These are phyloP conservation scores for Marasmius tenuissimus DNA, from an alignment of 1,284 basidiomycete genomes.

Conservation along the genomic window DNA sequence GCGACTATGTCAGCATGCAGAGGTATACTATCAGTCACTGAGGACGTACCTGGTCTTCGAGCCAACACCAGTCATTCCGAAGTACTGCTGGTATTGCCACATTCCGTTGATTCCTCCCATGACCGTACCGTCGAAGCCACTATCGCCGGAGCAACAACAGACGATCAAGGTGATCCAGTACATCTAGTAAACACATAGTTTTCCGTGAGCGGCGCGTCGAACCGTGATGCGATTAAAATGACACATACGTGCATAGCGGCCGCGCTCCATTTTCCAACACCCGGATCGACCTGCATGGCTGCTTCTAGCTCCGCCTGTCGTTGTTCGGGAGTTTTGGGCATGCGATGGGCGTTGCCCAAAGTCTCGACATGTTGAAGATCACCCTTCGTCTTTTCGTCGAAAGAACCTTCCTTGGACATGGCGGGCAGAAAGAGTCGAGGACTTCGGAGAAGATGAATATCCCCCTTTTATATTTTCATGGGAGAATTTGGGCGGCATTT, in stretches of 20 bases:
- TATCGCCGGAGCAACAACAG: conserved; percentile 51
- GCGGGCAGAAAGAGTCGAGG: neutral
- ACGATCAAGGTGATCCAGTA: conserved; percentile 43
- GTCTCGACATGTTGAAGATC: neutral
- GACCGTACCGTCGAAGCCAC: conserved; percentile 54
- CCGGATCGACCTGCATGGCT: conserved; percentile 49
- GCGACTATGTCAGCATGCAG: neutral
- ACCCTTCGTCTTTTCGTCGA: neutral
- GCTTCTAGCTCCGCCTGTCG: conserved; percentile 42
- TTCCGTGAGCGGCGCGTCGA: neutral
- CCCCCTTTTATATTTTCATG: neutral
- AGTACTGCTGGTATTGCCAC: conserved; percentile 48
- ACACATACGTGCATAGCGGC: conserved; percentile 38
- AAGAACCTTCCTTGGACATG: neutral
- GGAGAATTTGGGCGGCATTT: too few species aligned
- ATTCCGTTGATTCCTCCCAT: conserved; percentile 56
- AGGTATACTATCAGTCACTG: neutral
- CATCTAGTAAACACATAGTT: conserved; percentile 26
- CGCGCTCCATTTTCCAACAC: conserved; percentile 37
- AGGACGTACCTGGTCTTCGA: conserved; percentile 40
- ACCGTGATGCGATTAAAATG: conserved; percentile 17
- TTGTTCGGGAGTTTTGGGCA: conserved; percentile 35
- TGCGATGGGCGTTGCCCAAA: neutral
- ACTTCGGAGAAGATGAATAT: neutral
- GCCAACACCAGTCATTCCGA: conserved; percentile 42